Percentiles rank a stretch among this genome's conserved stretches.
Conservation (phyloP, 306 rosid species). For the Vigna mungo region DNA sequence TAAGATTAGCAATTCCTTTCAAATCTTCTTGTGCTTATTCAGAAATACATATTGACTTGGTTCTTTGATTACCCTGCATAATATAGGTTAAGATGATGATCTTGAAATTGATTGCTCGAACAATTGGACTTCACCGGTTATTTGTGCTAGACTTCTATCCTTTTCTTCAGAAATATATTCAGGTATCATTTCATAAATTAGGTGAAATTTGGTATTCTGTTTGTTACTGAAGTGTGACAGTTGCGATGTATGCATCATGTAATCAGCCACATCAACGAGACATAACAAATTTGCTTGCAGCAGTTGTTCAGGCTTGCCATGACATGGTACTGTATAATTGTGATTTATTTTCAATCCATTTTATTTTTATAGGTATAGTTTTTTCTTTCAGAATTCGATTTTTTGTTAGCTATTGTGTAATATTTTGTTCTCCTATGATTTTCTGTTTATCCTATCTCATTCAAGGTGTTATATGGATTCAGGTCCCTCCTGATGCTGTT, state of each 20-base stretch:
- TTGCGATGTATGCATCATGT: constrained; percentile 42
- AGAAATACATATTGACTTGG: constrained; percentile 36
- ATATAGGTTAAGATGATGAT: constrained; percentile 89
- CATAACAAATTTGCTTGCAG: constrained; percentile 80
- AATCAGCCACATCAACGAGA: constrained; percentile 93
- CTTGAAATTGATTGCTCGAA: constrained; percentile 85
- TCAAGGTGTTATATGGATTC: constrained; percentile 39
- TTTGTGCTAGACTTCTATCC: constrained; percentile 74
- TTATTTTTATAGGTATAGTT: constrained; percentile 25
- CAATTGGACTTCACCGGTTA: constrained; percentile 84
- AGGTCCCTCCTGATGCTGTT: constrained; percentile 95
- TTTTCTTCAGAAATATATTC: constrained; percentile 72
- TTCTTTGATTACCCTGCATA: constrained; percentile 41
- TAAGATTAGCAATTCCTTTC: constrained; percentile 2
- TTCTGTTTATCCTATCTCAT: constrained; percentile 21
- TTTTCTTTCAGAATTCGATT: constrained; percentile 26
- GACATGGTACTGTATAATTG: constrained; percentile 69
- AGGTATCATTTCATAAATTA: constrained; percentile 63
- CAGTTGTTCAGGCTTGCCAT: constrained; percentile 93
- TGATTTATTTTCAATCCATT: constrained; percentile 17
- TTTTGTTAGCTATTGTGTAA: constrained; percentile 4
- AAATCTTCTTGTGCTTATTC: constrained; percentile 18
- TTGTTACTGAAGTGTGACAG: constrained; percentile 38
- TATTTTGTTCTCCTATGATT: constrained; percentile 23
- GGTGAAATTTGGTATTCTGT: constrained; percentile 38